These are phyloP conservation scores for Passiflora organensis DNA, from an alignment of 345 rosid genomes.

Conservation along the genomic window DNA sequence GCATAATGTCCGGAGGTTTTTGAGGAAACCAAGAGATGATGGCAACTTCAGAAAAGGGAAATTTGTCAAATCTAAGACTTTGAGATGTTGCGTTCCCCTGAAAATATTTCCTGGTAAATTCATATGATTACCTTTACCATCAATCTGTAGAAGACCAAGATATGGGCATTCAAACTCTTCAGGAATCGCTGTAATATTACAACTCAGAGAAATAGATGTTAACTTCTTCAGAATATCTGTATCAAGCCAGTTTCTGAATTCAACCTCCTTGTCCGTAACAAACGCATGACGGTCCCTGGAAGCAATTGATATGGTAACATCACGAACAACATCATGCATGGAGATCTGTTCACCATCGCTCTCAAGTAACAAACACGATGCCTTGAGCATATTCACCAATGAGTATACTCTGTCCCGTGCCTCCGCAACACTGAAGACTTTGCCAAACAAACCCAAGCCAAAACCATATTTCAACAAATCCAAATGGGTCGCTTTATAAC, in stretches of 20 bases:
- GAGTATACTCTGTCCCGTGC: conserved; percentile 6
- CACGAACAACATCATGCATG: conserved; percentile 29
- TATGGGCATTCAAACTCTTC: conserved; percentile 6
- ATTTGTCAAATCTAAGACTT: conserved; percentile 9
- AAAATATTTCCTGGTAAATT: conserved; percentile 15
- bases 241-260: background rate
- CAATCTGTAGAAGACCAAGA: conserved; percentile 4
- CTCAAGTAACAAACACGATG: conserved; percentile 19
- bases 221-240: background rate
- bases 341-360: background rate
- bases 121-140: background rate
- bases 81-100: conserved; percentile 8
- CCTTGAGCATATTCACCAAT: conserved; percentile 21
- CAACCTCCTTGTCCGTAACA: background rate
- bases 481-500: background rate
- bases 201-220: background rate
- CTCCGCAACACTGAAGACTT: background rate
- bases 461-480: conserved; percentile 22
- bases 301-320: conserved; percentile 19
- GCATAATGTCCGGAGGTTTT: conserved; percentile 12
- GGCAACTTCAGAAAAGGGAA: background rate
- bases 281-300: conserved; percentile 9
- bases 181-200: conserved; percentile 7
- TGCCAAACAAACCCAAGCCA: conserved; percentile 23
- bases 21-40: conserved; percentile 2